Conservation (phyloP, 116 monocot genomes). For the Trichopus zeylanicus region DNA sequence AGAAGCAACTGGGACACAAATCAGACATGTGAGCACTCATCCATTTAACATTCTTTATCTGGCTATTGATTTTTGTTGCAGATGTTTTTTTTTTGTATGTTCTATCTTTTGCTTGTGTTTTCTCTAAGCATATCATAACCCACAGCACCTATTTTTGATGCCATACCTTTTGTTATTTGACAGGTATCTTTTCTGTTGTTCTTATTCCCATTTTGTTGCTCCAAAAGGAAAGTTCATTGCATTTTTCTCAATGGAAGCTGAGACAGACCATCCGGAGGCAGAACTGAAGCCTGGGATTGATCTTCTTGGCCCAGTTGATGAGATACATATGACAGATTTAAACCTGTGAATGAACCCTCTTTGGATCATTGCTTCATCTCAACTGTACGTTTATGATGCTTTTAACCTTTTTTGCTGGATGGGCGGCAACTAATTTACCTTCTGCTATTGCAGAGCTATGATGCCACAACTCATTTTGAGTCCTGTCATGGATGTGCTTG, state of each 20-base stretch:
- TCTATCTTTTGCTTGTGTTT: no score
- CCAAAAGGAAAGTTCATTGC: constrained; percentile 87
- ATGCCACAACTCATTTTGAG: constrained; percentile 82
- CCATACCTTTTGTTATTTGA: not conserved
- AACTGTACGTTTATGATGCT: constrained; percentile 34
- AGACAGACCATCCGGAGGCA: no score
- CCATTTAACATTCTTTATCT: not conserved
- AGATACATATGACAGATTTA: constrained; percentile 72
- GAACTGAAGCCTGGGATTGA: no score
- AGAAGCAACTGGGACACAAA: constrained; percentile 78
- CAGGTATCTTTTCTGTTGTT: constrained; percentile 88
- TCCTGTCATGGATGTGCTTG: constrained; percentile 67
- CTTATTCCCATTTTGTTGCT: constrained; percentile 76
- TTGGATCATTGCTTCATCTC: constrained; percentile 82
- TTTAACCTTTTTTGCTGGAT: not conserved
- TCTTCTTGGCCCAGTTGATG: constrained; percentile 83
- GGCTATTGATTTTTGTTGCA: not conserved
- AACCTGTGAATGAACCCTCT: constrained; percentile 65
- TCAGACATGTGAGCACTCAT: constrained; percentile 86
- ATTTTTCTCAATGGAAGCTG: constrained; percentile 72
- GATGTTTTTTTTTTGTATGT: not conserved
- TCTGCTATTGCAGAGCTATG: constrained; percentile 50
- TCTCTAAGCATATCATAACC: no score
- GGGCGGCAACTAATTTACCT: no score
- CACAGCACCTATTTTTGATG: not conserved